Evolutionary conservation across 371 early-diverging fungal genomes (phyloP).

Genomic region (Lichtheimia ramosa): DNA sequence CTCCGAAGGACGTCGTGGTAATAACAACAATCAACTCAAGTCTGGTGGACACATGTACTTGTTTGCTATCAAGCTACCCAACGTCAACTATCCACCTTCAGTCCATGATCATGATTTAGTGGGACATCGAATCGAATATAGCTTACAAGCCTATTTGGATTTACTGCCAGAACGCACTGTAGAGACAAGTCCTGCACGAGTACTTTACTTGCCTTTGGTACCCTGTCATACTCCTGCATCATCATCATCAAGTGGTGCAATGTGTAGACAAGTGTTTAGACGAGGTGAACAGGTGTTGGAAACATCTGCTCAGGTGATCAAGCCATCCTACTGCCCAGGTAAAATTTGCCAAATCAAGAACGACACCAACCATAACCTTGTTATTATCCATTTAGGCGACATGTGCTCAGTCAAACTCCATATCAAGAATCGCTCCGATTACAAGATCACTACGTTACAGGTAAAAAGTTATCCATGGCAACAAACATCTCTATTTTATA

Average conservation of each 20-base stretch:
- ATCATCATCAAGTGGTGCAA: not conserved
- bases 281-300: constrained; percentile 21
- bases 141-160: constrained; percentile 36
- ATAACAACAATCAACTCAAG: constrained; percentile 10
- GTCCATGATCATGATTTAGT: constrained; percentile 24
- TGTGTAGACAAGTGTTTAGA: constrained; percentile 20
- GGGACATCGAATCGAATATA: constrained; percentile 38
- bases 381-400: constrained; percentile 28
- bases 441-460: constrained; percentile 36
- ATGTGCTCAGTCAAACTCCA: constrained; percentile 35
- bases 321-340: constrained; percentile 48
- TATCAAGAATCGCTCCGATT: constrained; percentile 37
- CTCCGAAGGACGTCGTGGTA: no score
- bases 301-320: constrained; percentile 31
- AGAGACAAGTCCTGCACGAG: constrained; percentile 21
- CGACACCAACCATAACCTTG: constrained; percentile 3
- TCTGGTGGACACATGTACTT: constrained; percentile 40
- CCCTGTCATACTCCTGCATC: constrained; percentile 11
- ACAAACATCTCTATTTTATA: not conserved
- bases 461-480: constrained; percentile 16
- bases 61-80: constrained; percentile 48
- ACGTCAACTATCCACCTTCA: constrained; percentile 46
- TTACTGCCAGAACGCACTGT: constrained; percentile 12
- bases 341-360: constrained; percentile 4
- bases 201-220: constrained; percentile 42